Conservation (phyloP, 352 stramenopile species). For the Globisporangium nagaii region DNA sequence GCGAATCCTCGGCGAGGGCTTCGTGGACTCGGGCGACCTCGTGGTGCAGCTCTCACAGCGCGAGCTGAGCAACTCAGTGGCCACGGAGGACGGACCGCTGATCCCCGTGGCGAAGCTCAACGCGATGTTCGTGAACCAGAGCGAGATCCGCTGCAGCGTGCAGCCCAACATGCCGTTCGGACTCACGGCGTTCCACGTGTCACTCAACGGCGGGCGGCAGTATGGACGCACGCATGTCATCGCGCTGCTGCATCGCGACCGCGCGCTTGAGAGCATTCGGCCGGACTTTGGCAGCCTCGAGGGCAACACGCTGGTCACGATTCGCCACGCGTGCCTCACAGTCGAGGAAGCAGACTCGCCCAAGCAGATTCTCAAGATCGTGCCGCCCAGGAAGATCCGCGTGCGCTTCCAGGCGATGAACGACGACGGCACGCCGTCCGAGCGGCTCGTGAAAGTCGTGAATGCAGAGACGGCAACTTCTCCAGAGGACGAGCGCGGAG, state of each 20-base stretch:
- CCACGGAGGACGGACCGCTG: not conserved
- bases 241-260: conserved; percentile 45
- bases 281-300: conserved; percentile 37
- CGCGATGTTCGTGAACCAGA: conserved; percentile 36
- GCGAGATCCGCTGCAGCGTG: conserved; percentile 53
- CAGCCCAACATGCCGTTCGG: conserved; percentile 66
- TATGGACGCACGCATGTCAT: conserved; percentile 34
- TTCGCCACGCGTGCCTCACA: conserved; percentile 24
- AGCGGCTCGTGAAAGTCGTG: conserved; percentile 28
- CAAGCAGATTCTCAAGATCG: conserved; percentile 33
- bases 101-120: conserved; percentile 34
- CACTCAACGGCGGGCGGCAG: conserved; percentile 59
- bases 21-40: conserved; percentile 59
- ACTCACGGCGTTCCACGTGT: conserved; percentile 45
- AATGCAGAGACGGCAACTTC: conserved; percentile 14
- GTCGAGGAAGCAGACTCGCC: conserved; percentile 41
- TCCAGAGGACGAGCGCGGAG: conserved; percentile 6
- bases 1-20: conserved; percentile 43
- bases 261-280: conserved; percentile 23
- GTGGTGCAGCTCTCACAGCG: conserved; percentile 43
- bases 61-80: conserved; percentile 13
- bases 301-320: conserved; percentile 23
- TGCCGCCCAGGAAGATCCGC: conserved; percentile 36
- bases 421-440: conserved; percentile 15
- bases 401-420: conserved; percentile 45